Base-by-base conservation (phyloP, 352 stramenopile species). In the Phytophthora crassamura region DNA sequence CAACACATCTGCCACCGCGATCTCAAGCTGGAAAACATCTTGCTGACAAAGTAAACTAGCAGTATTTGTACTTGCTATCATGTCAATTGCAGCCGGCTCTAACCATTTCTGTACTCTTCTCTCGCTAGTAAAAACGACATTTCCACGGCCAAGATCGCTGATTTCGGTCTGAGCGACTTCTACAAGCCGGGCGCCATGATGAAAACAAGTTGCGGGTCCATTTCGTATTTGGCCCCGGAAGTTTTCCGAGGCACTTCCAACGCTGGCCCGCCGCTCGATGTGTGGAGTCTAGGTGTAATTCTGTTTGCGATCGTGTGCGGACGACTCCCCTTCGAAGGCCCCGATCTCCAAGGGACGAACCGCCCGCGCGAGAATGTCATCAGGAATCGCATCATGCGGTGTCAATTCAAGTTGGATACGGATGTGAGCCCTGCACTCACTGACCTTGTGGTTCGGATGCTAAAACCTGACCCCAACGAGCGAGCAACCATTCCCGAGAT, bases 251-350 rank as follows among this genome's bases (percentile, higher is more conserved):
- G 82, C n/a, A 92, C 84, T 47, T 92, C 83, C 5, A 93, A 92
- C 48, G 85, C 82, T 12, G 86, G 88, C 0, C 89, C 89, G 7
- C 92, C 92, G 22, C 78, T 98, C 16, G 92, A 97, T 74, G 84
- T 97, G 12, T 98, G 92, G 92, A 95, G 87, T 76, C 67, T 96
- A 36, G 89, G 89, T 49, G 82, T 97, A 18, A 96, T 97, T 54
- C 59, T 96, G 16, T 97, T 95, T 67, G 87, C 87, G 11, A 83
- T 95, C 41, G 72, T 97, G 30, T 95, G 86, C 64, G 87, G 89
- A 25, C 74, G 88, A 36, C 49, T 95, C 8, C 89, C 89, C 2
- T 97, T 97, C 41, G 89, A 97, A 77, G 87, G 87, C 2, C 75
- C 67, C 15, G 86, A 95, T 64, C 72, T 97, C 16, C 74, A 85